Conservation (phyloP, 2,329 filamentous ascomycete genomes). For the Cladosporium cucumerinum region DNA sequence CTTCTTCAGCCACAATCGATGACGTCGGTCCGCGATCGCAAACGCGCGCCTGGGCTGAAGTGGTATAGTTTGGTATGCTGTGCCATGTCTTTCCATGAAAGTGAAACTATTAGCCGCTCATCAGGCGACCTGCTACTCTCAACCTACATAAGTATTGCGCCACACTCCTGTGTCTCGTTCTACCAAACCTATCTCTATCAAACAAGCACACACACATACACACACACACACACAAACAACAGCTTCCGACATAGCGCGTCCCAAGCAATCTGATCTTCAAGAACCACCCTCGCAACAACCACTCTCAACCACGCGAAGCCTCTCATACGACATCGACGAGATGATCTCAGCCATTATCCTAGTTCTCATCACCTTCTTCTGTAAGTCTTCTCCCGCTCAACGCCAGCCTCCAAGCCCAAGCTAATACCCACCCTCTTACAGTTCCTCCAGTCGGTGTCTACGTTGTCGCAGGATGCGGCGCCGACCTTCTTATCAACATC, state of each 20-base stretch:
- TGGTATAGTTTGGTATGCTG: not conserved
- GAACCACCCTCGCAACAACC: not conserved
- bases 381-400: slow-evolving; percentile 27
- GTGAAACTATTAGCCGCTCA: not conserved
- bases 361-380: slow-evolving; percentile 46
- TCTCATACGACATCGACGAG: not conserved
- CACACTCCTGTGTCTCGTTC: not conserved
- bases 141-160: not conserved
- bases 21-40: not conserved
- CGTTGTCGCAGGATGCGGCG: slow-evolving; percentile 48
- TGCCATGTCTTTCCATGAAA: not conserved
- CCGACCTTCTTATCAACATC: slow-evolving; percentile 49
- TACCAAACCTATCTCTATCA: not conserved
- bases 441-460: slow-evolving; percentile 50
- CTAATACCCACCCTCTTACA: slow-evolving; percentile 22
- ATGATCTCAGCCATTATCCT: slow-evolving; percentile 41
- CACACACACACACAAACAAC: not conserved
- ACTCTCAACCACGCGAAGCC: not conserved
- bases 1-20: slow-evolving; percentile 1
- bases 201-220: not conserved
- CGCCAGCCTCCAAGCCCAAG: not conserved
- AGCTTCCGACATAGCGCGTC: slow-evolving; percentile 9
- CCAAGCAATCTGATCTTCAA: not conserved
- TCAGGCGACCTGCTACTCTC: not conserved
- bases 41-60: not conserved